phyloP scores from a whole-genome alignment of 129 eudicot species.

The Lactuca saligna region DNA sequence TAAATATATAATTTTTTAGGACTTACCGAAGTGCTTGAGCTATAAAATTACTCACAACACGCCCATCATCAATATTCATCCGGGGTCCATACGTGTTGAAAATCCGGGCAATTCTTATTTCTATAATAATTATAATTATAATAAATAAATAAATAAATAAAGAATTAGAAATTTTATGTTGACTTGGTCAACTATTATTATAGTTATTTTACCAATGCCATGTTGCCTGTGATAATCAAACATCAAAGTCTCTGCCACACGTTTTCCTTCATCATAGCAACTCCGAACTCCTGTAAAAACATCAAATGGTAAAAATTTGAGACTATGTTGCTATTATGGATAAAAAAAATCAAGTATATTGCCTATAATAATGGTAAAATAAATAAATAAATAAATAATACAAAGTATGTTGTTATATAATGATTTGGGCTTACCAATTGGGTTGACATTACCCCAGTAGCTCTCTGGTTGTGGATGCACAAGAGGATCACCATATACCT shows the following conservation, averaged over 20 bases:
- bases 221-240: conserved; percentile 84
- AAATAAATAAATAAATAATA: too few relatives aligned
- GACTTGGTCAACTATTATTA: conserved; percentile 19
- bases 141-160: not conserved
- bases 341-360: not conserved
- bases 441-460: conserved; percentile 97
- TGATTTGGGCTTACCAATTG: conserved; percentile 61
- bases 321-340: too few relatives aligned
- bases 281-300: conserved; percentile 58
- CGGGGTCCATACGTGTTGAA: conserved; percentile 90
- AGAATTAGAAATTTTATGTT: not conserved
- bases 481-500: conserved; percentile 95
- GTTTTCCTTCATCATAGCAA: conserved; percentile 82
- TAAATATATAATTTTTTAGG: not conserved
- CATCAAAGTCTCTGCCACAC: conserved; percentile 84
- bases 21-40: conserved; percentile 81
- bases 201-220: conserved; percentile 52
- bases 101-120: conserved; percentile 74
- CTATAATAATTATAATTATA: conserved; percentile 24
- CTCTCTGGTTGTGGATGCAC: conserved; percentile 84
- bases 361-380: not conserved
- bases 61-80: conserved; percentile 87
- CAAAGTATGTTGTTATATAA: not conserved
- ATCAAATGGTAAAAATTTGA: too few relatives aligned
- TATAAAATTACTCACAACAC: conserved; percentile 85